Base-by-base conservation (phyloP, 2,329 filamentous ascomycete genomes). In the Neofusicoccum parvum region DNA sequence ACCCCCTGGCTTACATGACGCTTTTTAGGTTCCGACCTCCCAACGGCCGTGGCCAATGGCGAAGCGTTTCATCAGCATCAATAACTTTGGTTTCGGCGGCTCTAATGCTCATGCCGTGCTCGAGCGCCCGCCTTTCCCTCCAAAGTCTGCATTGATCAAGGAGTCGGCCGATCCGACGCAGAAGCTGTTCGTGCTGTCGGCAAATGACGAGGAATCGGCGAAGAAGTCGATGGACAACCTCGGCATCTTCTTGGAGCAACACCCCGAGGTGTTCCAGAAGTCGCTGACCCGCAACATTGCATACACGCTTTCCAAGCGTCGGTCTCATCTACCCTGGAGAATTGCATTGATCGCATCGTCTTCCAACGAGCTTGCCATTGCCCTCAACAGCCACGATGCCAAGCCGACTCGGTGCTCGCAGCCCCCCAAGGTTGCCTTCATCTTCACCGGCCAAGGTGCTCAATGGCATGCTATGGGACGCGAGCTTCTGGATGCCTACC, bases 381-480 rank as follows among this genome's bases (percentile, higher is more conserved):
- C 54, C 1, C 46, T 65, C 3, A 65, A 60, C 32, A 39, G 39
- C 20, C 37, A 36, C 3, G 36, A 59, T 3, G 48, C 56, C 0
- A 62, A 65, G 39, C 64, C 64, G 11, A 36, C 27, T 12, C 37
- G 64, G 1, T 41, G 50, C 11, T 39, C 53, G 9, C 43, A 41
- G 1, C 36, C 43, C 3, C 54, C 56, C 36, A 64, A 65, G 49
- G 17, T 68, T 5, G 67, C 62, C 10, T 69, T 70, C 41, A 69
- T 74, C 1, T 76, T 75, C 67, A 76, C 72, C 1, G 74, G 74
- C 1, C 74, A 76, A 67, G 74, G 74, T 10, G 74, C 74, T 2
- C 72, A 75, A 45, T 76, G 69, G 68, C 34, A 36, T 20, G 59
- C 64, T 3, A 65, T 65, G 66, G 67, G 66, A 14, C 67, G 68